Conservation (phyloP, 805 yeast genomes). For the Lipomyces kockii region DNA sequence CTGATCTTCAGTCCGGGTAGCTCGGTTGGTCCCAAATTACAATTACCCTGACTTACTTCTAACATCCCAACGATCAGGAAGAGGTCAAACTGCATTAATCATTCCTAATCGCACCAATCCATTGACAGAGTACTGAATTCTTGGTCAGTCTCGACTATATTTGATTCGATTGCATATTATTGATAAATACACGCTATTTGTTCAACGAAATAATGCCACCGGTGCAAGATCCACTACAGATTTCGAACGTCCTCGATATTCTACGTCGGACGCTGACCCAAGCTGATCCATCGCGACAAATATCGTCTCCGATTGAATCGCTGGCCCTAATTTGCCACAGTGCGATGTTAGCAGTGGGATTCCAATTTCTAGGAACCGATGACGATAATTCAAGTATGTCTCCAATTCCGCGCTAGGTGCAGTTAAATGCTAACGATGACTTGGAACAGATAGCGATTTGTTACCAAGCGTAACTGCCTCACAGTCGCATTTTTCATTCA, state of each 20-base stretch:
- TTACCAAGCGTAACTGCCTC: conserved; percentile 8
- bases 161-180: neutral
- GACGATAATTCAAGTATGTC: conserved; percentile 9
- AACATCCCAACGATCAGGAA: neutral
- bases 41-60: neutral
- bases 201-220: neutral
- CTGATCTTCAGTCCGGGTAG: too few species aligned
- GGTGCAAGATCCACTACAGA: conserved; percentile 4
- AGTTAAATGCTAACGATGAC: neutral
- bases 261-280: conserved; percentile 1
- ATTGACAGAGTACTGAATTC: neutral
- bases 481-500: conserved; percentile 18
- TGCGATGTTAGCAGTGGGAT: conserved; percentile 30
- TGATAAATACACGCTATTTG: neutral
- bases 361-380: conserved; percentile 20
- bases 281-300: neutral
- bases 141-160: neutral
- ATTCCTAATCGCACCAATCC: neutral
- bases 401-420: neutral
- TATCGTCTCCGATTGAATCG: conserved; percentile 17
- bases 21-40: neutral
- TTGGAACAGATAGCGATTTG: neutral
- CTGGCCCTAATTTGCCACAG: conserved; percentile 25
- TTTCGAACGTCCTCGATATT: conserved; percentile 8
- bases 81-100: neutral